Evolutionary conservation across 768 basidiomycete genomes (phyloP).

Genomic region (Suillus subluteus): DNA sequence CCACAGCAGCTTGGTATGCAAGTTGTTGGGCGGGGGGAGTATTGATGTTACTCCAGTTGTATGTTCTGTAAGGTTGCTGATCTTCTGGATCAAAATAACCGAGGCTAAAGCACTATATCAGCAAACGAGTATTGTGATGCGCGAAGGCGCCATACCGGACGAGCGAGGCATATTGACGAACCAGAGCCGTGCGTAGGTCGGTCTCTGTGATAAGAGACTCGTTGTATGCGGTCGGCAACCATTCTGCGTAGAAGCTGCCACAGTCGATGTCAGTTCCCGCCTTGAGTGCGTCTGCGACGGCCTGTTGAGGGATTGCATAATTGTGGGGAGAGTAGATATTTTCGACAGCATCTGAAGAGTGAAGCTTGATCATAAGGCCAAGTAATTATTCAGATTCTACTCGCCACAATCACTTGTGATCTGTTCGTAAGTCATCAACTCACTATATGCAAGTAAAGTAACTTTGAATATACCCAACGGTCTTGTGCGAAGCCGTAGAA

Average conservation of each 20-base stretch:
- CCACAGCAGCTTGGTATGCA: constrained; percentile 53
- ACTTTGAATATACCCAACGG: constrained; percentile 44
- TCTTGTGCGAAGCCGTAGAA: constrained; percentile 54
- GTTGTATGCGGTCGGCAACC: constrained; percentile 52
- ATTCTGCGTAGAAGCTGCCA: constrained; percentile 47
- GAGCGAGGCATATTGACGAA: constrained; percentile 55
- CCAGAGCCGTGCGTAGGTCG: constrained; percentile 47
- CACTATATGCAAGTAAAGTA: neutral
- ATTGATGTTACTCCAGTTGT: constrained; percentile 53
- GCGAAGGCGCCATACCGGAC: constrained; percentile 43
- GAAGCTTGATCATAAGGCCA: neutral
- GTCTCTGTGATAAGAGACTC: constrained; percentile 48
- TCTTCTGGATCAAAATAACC: constrained; percentile 60
- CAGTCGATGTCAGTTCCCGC: constrained; percentile 62
- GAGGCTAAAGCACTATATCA: constrained; percentile 38
- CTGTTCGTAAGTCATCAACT: constrained; percentile 4
- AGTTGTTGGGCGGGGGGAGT: constrained; percentile 49
- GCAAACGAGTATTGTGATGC: no score
- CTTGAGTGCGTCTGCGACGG: constrained; percentile 52
- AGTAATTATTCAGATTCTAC: no score
- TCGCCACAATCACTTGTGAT: constrained; percentile 59
- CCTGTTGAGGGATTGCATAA: constrained; percentile 47
- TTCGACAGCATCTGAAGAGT: constrained; percentile 23
- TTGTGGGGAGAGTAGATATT: constrained; percentile 55
- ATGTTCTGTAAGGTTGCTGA: constrained; percentile 53